A percentile compares a stretch with the other conserved stretches of the same genome.
Evolutionary conservation across 2,329 filamentous ascomycete species (phyloP).

Genomic region (Periconia digitata): DNA sequence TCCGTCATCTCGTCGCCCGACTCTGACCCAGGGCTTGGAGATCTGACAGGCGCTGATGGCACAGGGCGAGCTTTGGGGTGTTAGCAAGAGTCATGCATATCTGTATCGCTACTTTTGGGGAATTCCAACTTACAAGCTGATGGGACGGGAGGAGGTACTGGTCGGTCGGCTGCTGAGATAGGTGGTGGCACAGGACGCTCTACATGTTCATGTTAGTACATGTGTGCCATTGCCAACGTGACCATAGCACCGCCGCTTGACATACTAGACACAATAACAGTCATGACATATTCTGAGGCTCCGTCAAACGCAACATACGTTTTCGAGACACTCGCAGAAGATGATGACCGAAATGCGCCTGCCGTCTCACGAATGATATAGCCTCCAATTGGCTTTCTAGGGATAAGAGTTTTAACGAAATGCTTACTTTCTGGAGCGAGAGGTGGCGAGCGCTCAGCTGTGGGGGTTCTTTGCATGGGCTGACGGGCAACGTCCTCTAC

Average conservation of each 20-base stretch:
- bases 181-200: conserved; percentile 44
- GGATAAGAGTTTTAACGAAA: conserved; percentile 23
- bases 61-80: conserved; percentile 71
- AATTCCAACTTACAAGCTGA: conserved; percentile 30
- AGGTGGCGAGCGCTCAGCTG: conserved; percentile 45
- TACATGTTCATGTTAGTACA: conserved; percentile 28
- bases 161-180: conserved; percentile 23
- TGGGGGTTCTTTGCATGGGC: conserved; percentile 44
- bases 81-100: no score
- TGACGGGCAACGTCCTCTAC: conserved; percentile 55
- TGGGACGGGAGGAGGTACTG: conserved; percentile 38
- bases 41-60: conserved; percentile 58
- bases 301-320: conserved; percentile 36
- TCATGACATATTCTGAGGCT: conserved; percentile 40
- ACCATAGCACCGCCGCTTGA: conserved; percentile 11
- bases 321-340: conserved; percentile 35
- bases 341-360: conserved; percentile 26
- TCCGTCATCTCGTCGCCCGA: conserved; percentile 78
- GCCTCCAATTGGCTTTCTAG: conserved; percentile 33
- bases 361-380: conserved; percentile 17
- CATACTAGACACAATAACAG: conserved; percentile 44
- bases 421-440: conserved; percentile 55
- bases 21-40: conserved; percentile 76
- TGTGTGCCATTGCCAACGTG: not conserved
- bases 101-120: not conserved